Conservation (phyloP, 1,139 yeast species). For the Candida sp. region DNA sequence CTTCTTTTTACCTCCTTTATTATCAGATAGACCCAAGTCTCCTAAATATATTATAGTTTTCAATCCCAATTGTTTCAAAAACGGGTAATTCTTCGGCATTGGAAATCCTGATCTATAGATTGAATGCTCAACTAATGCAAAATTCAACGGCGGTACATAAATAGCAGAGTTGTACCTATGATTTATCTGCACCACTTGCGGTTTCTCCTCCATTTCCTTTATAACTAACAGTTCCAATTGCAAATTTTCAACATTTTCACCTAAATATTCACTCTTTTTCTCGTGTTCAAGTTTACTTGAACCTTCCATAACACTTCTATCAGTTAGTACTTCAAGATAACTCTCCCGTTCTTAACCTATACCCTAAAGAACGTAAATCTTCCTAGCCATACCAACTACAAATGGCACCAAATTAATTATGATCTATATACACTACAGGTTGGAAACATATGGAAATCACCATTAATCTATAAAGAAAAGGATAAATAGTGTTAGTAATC, state of each 20-base stretch:
- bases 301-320: not conserved
- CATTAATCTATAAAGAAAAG: too few species aligned
- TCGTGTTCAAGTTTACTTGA: not conserved
- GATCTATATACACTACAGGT: too few species aligned
- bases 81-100: conserved; percentile 77
- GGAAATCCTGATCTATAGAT: conserved; percentile 95
- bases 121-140: conserved; percentile 82
- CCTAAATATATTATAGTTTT: conserved; percentile 85
- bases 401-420: too few species aligned
- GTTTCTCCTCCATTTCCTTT: not conserved
- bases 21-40: conserved; percentile 44
- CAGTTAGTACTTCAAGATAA: too few species aligned
- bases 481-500: too few species aligned
- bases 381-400: too few species aligned
- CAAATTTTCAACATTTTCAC: not conserved
- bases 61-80: conserved; percentile 64
- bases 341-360: too few species aligned
- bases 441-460: too few species aligned
- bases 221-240: not conserved
- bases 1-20: conserved; percentile 15
- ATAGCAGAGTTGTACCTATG: not conserved
- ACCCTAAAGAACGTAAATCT: too few species aligned
- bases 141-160: conserved; percentile 86
- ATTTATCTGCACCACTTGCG: not conserved
- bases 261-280: not conserved